Evolutionary conservation across 352 stramenopile genomes (phyloP).

Genomic region (Phytophthora idaei): DNA sequence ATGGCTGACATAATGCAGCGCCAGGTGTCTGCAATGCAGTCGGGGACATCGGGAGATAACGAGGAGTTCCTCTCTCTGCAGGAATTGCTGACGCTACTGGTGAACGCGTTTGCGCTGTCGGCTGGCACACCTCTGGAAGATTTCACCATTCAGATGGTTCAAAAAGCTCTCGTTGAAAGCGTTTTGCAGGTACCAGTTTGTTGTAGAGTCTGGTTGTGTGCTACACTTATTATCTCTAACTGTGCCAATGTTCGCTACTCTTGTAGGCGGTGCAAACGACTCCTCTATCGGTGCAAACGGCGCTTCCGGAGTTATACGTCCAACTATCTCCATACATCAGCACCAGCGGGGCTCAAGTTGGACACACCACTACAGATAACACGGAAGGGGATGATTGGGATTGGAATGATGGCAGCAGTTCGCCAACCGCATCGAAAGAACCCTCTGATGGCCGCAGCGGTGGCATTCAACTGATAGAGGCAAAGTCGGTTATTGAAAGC

Average conservation of each 20-base stretch:
- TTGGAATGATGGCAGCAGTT: slow-evolving; percentile 52
- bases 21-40: slow-evolving; percentile 35
- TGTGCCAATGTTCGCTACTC: neutral
- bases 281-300: slow-evolving; percentile 26
- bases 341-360: slow-evolving; percentile 8
- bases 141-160: slow-evolving; percentile 74
- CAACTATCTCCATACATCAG: slow-evolving; percentile 39
- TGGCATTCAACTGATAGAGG: slow-evolving; percentile 37
- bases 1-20: slow-evolving; percentile 68
- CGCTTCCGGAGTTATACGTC: slow-evolving; percentile 42
- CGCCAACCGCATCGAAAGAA: slow-evolving; percentile 16
- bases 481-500: slow-evolving; percentile 42
- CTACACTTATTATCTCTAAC: slow-evolving; percentile 4
- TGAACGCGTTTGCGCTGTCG: slow-evolving; percentile 71
- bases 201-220: neutral
- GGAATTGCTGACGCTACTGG: slow-evolving; percentile 61
- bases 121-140: slow-evolving; percentile 53
- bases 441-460: slow-evolving; percentile 10
- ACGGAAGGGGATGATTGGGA: slow-evolving; percentile 69
- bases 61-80: slow-evolving; percentile 40
- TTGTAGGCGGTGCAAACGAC: slow-evolving; percentile 33
- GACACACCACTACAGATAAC: slow-evolving; percentile 18
- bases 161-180: slow-evolving; percentile 52
- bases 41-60: slow-evolving; percentile 3
- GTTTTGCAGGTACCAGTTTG: slow-evolving; percentile 50